Percentiles rank a stretch among this genome's conserved stretches.
These are phyloP conservation scores for Sporobolomyces phaffii DNA, from an alignment of 768 basidiomycete species.

Conservation along the genomic window DNA sequence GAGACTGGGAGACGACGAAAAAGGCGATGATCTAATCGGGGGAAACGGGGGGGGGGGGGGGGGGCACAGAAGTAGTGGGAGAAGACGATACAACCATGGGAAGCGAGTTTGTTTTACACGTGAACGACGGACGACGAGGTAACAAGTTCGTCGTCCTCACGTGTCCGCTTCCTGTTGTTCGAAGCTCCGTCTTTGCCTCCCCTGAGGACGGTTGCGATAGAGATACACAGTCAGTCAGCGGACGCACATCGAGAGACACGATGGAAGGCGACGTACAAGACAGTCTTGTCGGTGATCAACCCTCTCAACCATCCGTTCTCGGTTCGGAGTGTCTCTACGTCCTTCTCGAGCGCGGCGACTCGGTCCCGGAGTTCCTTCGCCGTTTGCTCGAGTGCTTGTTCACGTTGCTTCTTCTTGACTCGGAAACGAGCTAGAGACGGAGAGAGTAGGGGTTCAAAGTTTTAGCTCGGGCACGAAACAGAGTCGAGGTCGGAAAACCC, in stretches of 20 bases:
- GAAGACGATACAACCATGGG: background rate
- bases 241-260: background rate
- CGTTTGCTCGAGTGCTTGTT: slow-evolving; percentile 75
- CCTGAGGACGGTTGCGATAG: background rate
- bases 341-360: slow-evolving; percentile 76
- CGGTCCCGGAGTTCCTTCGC: slow-evolving; percentile 76
- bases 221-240: background rate
- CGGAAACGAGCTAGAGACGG: slow-evolving; percentile 68
- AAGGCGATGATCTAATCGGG: background rate
- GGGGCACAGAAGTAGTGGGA: no score
- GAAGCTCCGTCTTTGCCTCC: slow-evolving; percentile 14
- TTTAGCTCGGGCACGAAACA: no score
- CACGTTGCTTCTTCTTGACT: slow-evolving; percentile 91
- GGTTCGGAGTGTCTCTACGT: slow-evolving; percentile 76
- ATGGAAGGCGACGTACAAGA: slow-evolving; percentile 52
- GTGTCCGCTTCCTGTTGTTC: slow-evolving; percentile 23
- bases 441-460: no score
- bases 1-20: background rate
- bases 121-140: slow-evolving; percentile 7
- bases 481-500: background rate
- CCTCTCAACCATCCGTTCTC: slow-evolving; percentile 93
- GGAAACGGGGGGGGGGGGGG: background rate
- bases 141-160: slow-evolving; percentile 19
- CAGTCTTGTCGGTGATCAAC: slow-evolving; percentile 58
- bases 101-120: slow-evolving; percentile 2